Conservation (phyloP, 2,329 filamentous ascomycete genomes). For the Colletotrichum tanaceti region DNA sequence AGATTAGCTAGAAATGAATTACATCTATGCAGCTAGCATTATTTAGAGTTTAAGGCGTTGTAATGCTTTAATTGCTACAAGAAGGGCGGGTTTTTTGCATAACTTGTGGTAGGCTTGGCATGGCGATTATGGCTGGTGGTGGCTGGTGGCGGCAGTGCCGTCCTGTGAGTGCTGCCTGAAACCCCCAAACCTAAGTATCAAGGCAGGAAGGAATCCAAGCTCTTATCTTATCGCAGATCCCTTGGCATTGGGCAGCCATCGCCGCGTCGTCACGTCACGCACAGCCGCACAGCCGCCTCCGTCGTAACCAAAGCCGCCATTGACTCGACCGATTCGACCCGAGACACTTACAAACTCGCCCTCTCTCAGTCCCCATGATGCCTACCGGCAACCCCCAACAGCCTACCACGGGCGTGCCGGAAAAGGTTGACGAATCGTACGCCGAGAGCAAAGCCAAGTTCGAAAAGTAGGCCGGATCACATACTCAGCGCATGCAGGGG, state of each 20-base stretch:
- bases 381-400: conserved; percentile 6
- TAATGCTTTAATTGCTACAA: too few species aligned
- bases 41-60: too few species aligned
- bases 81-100: too few species aligned
- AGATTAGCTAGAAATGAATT: too few species aligned
- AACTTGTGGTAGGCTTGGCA: too few species aligned
- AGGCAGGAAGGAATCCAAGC: not conserved
- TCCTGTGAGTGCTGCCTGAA: too few species aligned
- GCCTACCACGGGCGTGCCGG: conserved; percentile 2
- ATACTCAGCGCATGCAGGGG: not conserved
- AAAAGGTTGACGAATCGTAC: conserved; percentile 30
- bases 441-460: conserved; percentile 67
- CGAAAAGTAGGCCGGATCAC: conserved; percentile 62
- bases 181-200: not conserved
- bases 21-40: too few species aligned
- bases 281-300: not conserved
- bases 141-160: too few species aligned
- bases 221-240: conserved; percentile 32
- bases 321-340: not conserved
- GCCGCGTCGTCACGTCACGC: conserved; percentile 14
- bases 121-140: too few species aligned
- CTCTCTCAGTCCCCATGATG: not conserved
- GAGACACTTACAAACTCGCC: not conserved
- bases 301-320: not conserved
- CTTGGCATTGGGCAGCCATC: not conserved